These are phyloP conservation scores for Sclerotinia sclerotiorum DNA, from an alignment of 2,329 filamentous ascomycete genomes.

Conservation along the genomic window DNA sequence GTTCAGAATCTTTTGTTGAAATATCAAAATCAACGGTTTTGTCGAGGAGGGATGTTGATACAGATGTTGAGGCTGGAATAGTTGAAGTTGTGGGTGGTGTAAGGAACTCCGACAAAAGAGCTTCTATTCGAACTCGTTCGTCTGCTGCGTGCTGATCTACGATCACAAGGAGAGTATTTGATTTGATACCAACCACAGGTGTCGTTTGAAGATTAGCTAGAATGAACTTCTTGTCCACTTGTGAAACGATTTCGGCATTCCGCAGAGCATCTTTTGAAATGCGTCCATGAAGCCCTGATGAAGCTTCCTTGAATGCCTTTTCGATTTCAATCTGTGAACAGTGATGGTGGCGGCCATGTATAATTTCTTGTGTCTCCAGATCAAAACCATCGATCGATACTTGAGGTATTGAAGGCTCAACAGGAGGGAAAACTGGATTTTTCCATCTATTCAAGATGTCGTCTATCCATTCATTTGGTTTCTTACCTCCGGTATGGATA, in stretches of 20 bases:
- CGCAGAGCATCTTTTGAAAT: constrained; percentile 64
- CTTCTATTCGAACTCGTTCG: constrained; percentile 79
- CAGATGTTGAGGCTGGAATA: constrained; percentile 27
- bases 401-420: constrained; percentile 49
- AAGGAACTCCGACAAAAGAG: constrained; percentile 62
- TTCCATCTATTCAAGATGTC: constrained; percentile 65
- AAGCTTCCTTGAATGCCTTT: constrained; percentile 33
- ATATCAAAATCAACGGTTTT: constrained; percentile 66
- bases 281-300: constrained; percentile 42
- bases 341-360: constrained; percentile 32
- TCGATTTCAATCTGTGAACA: constrained; percentile 38
- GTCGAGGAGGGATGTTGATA: constrained; percentile 44
- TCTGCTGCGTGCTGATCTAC: constrained; percentile 95
- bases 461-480: constrained; percentile 55
- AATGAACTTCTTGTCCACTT: constrained; percentile 90
- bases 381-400: constrained; percentile 41
- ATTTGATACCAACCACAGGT: constrained; percentile 13
- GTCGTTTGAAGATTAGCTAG: constrained; percentile 53
- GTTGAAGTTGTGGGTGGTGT: constrained; percentile 28
- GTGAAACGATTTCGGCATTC: constrained; percentile 66
- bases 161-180: constrained; percentile 59
- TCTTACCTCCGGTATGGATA: constrained; percentile 35
- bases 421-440: constrained; percentile 69
- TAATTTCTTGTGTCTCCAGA: constrained; percentile 28
- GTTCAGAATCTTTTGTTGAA: constrained; percentile 55